Conservation (phyloP, 305 asterid genomes). For the Fraxinus sp. region DNA sequence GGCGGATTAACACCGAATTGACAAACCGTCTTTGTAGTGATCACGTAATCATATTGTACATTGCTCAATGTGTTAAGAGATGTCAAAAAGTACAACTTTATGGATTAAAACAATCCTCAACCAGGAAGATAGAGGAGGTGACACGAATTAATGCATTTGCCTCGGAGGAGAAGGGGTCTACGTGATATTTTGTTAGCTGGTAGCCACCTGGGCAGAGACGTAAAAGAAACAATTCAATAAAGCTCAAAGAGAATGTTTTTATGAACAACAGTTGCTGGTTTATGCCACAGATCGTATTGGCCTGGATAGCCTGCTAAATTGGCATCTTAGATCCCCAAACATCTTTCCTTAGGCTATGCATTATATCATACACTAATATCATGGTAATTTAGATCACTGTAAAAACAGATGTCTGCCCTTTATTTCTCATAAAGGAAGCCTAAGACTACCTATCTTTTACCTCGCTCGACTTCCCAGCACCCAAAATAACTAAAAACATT, state of each 20-base stretch:
- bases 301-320: not conserved
- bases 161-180: not conserved
- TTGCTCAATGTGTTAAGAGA: no score
- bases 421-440: not conserved
- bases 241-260: not conserved
- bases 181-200: not conserved
- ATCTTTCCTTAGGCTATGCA: not conserved
- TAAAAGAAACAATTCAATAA: not conserved
- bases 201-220: not conserved
- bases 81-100: not conserved
- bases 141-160: not conserved
- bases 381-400: not conserved
- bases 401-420: not conserved
- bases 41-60: not conserved
- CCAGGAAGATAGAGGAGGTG: not conserved
- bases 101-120: not conserved
- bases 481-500: not conserved
- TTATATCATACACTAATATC: not conserved
- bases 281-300: not conserved
- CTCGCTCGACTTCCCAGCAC: not conserved
- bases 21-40: not conserved
- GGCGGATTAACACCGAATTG: not conserved
- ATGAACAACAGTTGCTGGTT: not conserved
- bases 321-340: not conserved
- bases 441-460: not conserved